Conservation (phyloP, 2,329 filamentous ascomycete species). For the Calonectria henricotiae region DNA sequence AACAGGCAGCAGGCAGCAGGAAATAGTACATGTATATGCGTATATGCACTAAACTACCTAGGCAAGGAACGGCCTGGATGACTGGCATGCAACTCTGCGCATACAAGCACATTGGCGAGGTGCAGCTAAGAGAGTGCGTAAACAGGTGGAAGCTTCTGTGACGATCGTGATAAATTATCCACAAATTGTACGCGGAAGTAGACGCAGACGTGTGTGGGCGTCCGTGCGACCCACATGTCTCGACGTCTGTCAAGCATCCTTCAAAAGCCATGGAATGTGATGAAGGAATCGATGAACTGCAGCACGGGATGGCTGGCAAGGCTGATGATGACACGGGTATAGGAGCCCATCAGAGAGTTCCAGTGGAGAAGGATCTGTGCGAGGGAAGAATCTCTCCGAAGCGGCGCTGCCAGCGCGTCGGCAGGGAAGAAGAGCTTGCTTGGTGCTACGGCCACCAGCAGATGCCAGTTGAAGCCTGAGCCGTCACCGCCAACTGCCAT, state of each 20-base stretch:
- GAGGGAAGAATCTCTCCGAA: conserved; percentile 18
- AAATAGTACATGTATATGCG: not conserved
- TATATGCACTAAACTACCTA: not conserved
- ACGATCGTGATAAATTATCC: conserved; percentile 21
- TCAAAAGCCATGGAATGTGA: not conserved
- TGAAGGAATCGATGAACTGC: not conserved
- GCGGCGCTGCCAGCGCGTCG: not conserved
- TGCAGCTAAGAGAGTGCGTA: conserved; percentile 16
- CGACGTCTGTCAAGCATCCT: not conserved
- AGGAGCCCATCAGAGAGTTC: conserved; percentile 8
- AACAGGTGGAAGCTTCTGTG: conserved; percentile 16
- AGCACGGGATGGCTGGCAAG: not conserved
- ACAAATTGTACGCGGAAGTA: conserved; percentile 15
- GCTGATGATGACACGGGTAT: conserved; percentile 1
- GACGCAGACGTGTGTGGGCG: not conserved
- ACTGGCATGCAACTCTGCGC: not conserved
- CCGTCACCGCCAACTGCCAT: not conserved
- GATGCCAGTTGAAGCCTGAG: not conserved
- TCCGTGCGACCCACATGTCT: not conserved
- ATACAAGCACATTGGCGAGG: not conserved
- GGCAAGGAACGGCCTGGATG: not conserved
- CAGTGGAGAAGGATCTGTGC: conserved; percentile 19
- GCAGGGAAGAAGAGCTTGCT: not conserved
- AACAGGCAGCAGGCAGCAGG: not conserved
- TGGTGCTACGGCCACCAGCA: not conserved